Evolutionary conservation across 176 grass and related monocot species (phyloP), one percentile per base, ranked within the genome.

Genomic region (Hordeum marinum): DNA sequence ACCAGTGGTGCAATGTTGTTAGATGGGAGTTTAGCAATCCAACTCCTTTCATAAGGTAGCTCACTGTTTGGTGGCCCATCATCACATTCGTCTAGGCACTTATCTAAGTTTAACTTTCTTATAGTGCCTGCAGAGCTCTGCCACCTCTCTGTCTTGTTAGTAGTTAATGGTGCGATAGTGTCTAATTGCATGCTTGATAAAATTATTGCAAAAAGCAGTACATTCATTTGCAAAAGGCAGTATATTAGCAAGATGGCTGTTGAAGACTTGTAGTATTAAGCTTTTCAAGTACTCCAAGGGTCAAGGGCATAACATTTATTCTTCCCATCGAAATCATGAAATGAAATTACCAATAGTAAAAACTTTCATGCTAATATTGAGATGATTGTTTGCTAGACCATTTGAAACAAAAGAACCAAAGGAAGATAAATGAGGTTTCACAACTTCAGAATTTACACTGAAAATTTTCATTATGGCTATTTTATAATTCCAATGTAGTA

Each of bases 1-100:
- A 97, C 50, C 92, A 97, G 65, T 97, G 92, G 92, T 97, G 92
- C 86, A 97, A 97, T 21, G 94, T 92, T 48, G 94, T 94, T 63
- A 88, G 92, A 88, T 92, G 94, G 92, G 94, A 94, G 57, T 94
- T 97, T 36, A 94, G 91, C 88, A 81, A 94, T 58, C 89, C 91
- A 70, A 94, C 92, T 86, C 92, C 92, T 81, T 97, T 94, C 80
- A 94, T 97, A 83, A 88, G 94, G 89, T 97, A 85, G 15, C 12
- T 26, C n/a, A 48, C 68, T 54, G 21, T 72, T 61, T 60, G n/a
- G 70, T 42, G 29, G 29, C 41, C 15, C 40, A 31, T 36, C 31
- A 52, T 18, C 48, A 52, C 36, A 18, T 68, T 31, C 78, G 10
- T 50, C 2, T 64, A 23, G 58, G 58, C 13, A 46, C 32, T 64